Conservation (phyloP, 2,329 filamentous ascomycete genomes). For the Pseudopithomyces maydicus region DNA sequence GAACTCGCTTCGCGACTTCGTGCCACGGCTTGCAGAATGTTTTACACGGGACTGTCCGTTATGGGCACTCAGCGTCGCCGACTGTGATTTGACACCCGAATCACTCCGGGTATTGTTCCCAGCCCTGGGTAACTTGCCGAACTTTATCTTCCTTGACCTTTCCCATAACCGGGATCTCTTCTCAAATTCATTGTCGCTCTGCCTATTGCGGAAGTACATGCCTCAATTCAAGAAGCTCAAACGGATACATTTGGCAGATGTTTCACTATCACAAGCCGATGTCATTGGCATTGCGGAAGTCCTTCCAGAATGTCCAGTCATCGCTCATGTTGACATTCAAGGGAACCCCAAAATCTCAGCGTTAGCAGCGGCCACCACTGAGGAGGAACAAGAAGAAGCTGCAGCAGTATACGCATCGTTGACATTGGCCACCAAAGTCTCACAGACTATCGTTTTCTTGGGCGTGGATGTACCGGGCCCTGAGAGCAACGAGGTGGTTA, state of each 20-base stretch:
- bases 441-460: conserved; percentile 80
- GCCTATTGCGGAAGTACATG: conserved; percentile 79
- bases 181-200: conserved; percentile 73
- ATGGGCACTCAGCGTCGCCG: conserved; percentile 83
- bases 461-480: conserved; percentile 87
- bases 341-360: conserved; percentile 76
- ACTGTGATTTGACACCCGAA: conserved; percentile 77
- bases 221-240: conserved; percentile 79
- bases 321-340: conserved; percentile 86
- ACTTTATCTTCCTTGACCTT: conserved; percentile 87
- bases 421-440: conserved; percentile 84
- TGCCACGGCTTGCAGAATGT: conserved; percentile 56
- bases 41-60: conserved; percentile 61
- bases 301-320: conserved; percentile 76
- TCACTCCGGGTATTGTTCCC: conserved; percentile 78
- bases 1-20: conserved; percentile 67
- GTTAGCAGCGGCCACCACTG: conserved; percentile 76
- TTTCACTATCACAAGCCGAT: conserved; percentile 82
- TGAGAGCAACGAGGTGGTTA: conserved; percentile 87
- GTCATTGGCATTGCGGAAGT: conserved; percentile 90
- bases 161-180: conserved; percentile 89
- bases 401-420: conserved; percentile 92
- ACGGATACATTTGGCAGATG: conserved; percentile 84
- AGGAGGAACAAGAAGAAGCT: conserved; percentile 86
- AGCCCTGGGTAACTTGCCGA: conserved; percentile 68